A percentile compares a stretch with the other conserved stretches of the same genome.
These are phyloP conservation scores for Phytopythium cucurbitacearum DNA, from an alignment of 352 stramenopile genomes.

Conservation along the genomic window DNA sequence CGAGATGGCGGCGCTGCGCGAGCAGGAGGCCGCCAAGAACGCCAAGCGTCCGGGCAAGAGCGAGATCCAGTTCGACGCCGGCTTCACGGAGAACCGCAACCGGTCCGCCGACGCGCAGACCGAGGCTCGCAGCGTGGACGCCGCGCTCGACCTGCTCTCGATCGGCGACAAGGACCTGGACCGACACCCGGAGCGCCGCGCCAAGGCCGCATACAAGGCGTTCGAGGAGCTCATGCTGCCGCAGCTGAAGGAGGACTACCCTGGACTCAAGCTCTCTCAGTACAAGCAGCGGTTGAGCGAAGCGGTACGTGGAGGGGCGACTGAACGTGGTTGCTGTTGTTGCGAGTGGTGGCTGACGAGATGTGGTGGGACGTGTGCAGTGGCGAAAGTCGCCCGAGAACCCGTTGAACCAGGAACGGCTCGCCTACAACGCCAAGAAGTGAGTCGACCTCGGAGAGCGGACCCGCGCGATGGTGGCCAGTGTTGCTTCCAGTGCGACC, in stretches of 20 bases:
- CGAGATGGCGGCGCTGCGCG: slow-evolving; percentile 39
- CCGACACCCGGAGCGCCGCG: slow-evolving; percentile 63
- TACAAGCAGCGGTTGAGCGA: slow-evolving; percentile 82
- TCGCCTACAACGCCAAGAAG: slow-evolving; percentile 79
- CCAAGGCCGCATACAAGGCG: slow-evolving; percentile 78
- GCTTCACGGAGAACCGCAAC: slow-evolving; percentile 58
- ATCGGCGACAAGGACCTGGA: slow-evolving; percentile 44
- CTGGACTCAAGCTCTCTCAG: slow-evolving; percentile 73
- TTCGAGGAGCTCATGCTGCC: slow-evolving; percentile 74
- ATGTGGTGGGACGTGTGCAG: slow-evolving; percentile 22
- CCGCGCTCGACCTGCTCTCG: slow-evolving; percentile 53
- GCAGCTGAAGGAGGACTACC: slow-evolving; percentile 64
- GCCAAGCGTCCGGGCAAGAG: slow-evolving; percentile 26
- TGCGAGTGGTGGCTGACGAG: background rate
- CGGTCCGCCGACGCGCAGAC: slow-evolving; percentile 27
- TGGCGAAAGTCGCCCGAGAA: slow-evolving; percentile 78
- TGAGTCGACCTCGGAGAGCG: background rate
- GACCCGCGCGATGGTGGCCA: too few relatives aligned
- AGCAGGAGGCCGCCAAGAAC: slow-evolving; percentile 29
- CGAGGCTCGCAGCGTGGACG: slow-evolving; percentile 62
- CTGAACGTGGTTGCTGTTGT: slow-evolving; percentile 8
- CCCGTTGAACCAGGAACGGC: slow-evolving; percentile 66
- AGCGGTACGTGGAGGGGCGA: slow-evolving; percentile 34
- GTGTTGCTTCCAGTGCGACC: too few relatives aligned
- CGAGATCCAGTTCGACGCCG: slow-evolving; percentile 61